Percentiles rank a stretch among this genome's conserved stretches.
Evolutionary conservation across 441 rosid genomes (phyloP).

Genomic region (Pelargonium australe): DNA sequence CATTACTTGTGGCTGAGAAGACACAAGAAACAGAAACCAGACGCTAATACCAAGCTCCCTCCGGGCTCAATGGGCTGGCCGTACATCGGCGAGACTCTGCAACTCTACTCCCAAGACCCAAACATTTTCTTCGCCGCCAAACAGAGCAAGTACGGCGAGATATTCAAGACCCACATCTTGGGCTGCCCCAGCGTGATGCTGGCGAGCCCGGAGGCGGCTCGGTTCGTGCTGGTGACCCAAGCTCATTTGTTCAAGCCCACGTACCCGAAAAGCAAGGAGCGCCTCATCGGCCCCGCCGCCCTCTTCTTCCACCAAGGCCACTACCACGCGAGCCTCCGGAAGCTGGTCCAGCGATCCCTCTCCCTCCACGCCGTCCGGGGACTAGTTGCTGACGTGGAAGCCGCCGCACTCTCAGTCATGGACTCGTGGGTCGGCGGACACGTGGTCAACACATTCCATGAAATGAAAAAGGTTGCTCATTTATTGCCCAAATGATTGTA

Average conservation of each 20-base stretch:
- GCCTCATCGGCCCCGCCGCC: constrained; percentile 73
- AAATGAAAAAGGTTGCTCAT: constrained; percentile 49
- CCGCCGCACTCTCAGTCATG: constrained; percentile 40
- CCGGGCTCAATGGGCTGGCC: constrained; percentile 97
- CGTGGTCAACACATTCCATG: constrained; percentile 48
- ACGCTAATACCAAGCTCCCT: constrained; percentile 45
- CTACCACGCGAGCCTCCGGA: constrained; percentile 58
- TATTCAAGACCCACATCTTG: constrained; percentile 79
- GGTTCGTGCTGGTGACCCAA: constrained; percentile 57
- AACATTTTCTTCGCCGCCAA: constrained; percentile 64
- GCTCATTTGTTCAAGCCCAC: constrained; percentile 82
- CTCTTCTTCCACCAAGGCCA: constrained; percentile 83
- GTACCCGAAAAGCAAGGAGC: constrained; percentile 86
- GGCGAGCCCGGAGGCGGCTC: constrained; percentile 78
- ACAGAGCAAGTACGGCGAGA: constrained; percentile 79
- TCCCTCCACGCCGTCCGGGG: constrained; percentile 41
- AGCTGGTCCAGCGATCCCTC: constrained; percentile 55
- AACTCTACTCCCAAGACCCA: constrained; percentile 85
- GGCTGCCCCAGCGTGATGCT: constrained; percentile 96
- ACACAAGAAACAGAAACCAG: constrained; percentile 15
- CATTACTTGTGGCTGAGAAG: constrained; percentile 17
- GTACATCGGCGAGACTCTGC: constrained; percentile 78
- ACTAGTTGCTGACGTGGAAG: constrained; percentile 49
- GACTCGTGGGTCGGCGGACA: constrained; percentile 46
- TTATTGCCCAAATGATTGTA: not conserved